Base-by-base conservation (phyloP, 768 basidiomycete species). In the Suillus spraguei region DNA sequence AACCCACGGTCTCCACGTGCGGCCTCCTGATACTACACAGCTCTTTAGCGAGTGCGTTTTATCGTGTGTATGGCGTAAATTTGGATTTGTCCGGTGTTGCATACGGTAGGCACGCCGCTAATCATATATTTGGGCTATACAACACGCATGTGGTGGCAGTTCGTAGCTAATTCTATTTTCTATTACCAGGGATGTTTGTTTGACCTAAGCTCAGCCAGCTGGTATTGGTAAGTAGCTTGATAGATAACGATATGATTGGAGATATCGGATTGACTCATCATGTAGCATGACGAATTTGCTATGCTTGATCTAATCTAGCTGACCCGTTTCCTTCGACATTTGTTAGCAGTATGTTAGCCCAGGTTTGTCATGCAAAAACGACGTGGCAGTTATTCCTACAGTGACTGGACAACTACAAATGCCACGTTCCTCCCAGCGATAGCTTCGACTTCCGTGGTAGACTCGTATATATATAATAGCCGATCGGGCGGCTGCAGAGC, bases 1-100 rank as follows among this genome's bases (percentile, higher is more conserved):
- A 5, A 20, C 52, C 52, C 52, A 53, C 52, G 52, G 52, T 53
- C 11, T 13, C 52, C 33, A 53, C 32, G 50, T 52, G 50, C 28
- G 28, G 10, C 32, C 20, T 33, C 4, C 11, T 2, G 32, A 13
- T 5, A 33, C 17, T 33, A 10, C 32, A 52, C 32, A 20, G 28
- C 17, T 52, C 50, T 32, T 9, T 20, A 16, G 17, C 50, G 32
- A n/a, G 33, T 53, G n/a, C 32, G 32, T 53, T 53, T 33, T 13
- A 53, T 13, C 20, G 32, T 33, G 32, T 6, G 0, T 32, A 11
- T 20, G 32, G 13, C 20, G 33, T 35, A 33, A 33, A 11, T 28
- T 28, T 28, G 6, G 33, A 35, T 35, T 11, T n/a, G 20, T 52
- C 32, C 17, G 35, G 35, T 10, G 17, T n/a, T 5, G 32, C 32